Percentiles rank a stretch among this genome's conserved stretches.
Conservation (phyloP, 1,284 basidiomycete genomes). For the Cryptococcus sp. region DNA sequence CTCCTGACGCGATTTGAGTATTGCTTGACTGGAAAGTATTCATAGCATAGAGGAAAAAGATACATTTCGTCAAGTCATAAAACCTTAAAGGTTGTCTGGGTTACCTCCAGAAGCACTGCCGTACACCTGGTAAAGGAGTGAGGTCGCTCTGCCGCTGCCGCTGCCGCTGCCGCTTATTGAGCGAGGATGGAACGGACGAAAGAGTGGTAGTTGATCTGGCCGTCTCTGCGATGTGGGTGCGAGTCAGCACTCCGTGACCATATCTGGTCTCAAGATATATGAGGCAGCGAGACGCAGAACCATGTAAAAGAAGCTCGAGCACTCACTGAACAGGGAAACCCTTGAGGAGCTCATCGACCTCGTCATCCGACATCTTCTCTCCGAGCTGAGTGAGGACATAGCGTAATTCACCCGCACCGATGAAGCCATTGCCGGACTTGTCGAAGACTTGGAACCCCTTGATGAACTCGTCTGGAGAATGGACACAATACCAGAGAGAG, state of each 20-base stretch:
- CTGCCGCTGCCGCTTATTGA: too few species aligned
- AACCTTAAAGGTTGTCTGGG: too few species aligned
- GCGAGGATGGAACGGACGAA: conserved; percentile 90
- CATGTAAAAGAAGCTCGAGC: too few species aligned
- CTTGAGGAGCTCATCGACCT: conserved; percentile 97
- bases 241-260: background rate
- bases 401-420: conserved; percentile 85
- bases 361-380: conserved; percentile 96
- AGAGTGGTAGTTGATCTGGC: conserved; percentile 96
- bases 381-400: conserved; percentile 95
- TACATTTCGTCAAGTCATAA: too few species aligned
- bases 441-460: conserved; percentile 99
- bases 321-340: conserved; percentile 58
- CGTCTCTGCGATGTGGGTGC: conserved; percentile 65
- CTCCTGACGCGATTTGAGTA: too few species aligned
- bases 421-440: conserved; percentile 96
- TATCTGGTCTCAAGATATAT: background rate
- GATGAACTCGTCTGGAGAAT: conserved; percentile 92
- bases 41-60: too few species aligned
- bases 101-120: too few species aligned
- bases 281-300: too few species aligned
- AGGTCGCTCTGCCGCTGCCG: too few species aligned
- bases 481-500: too few species aligned
- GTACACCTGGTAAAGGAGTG: too few species aligned
- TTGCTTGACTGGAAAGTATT: background rate